These are phyloP conservation scores for Leishmania gerbilli DNA, from an alignment of 208 protist species.

Conservation along the genomic window DNA sequence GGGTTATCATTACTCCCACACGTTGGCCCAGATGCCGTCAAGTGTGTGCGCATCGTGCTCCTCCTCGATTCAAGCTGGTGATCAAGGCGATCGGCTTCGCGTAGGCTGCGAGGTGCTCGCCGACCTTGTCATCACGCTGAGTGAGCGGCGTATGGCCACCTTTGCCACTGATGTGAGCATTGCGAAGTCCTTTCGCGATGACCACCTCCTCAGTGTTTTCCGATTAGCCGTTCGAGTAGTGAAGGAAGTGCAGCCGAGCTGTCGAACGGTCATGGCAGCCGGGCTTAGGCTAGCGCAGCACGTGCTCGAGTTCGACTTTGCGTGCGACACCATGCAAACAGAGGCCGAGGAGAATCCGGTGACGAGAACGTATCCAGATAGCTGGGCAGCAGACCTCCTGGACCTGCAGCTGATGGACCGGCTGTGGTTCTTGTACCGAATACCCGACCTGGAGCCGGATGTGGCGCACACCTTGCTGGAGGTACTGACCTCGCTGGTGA, in stretches of 20 bases:
- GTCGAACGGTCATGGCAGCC: slow-evolving; percentile 2
- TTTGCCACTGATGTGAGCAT: slow-evolving; percentile 36
- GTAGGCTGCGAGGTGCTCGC: slow-evolving; percentile 34
- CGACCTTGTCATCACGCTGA: slow-evolving; percentile 29
- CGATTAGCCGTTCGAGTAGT: slow-evolving; percentile 33
- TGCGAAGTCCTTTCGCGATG: slow-evolving; percentile 47
- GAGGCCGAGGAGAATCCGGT: slow-evolving; percentile 26
- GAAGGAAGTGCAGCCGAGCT: slow-evolving; percentile 29
- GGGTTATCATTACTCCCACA: slow-evolving; percentile 27
- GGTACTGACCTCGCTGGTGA: slow-evolving; percentile 21
- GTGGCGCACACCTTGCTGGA: slow-evolving; percentile 27
- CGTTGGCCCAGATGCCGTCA: slow-evolving; percentile 28
- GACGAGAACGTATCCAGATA: slow-evolving; percentile 18
- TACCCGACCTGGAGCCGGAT: slow-evolving; percentile 19
- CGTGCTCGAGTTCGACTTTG: slow-evolving; percentile 36
- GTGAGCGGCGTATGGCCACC: slow-evolving; percentile 25
- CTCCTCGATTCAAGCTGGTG: slow-evolving; percentile 6
- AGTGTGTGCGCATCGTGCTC: slow-evolving; percentile 26
- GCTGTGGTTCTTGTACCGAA: slow-evolving; percentile 28
- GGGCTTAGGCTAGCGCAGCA: slow-evolving; percentile 19
- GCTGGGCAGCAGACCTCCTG: slow-evolving; percentile 15
- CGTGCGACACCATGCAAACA: slow-evolving; percentile 11
- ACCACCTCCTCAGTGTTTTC: slow-evolving; percentile 48
- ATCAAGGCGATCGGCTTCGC: slow-evolving; percentile 17
- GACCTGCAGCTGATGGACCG: slow-evolving; percentile 26